A percentile compares a stretch with the other conserved stretches of the same genome.
These are phyloP conservation scores for Fusarium tupiense DNA, from an alignment of 2,329 filamentous ascomycete genomes.

Conservation along the genomic window DNA sequence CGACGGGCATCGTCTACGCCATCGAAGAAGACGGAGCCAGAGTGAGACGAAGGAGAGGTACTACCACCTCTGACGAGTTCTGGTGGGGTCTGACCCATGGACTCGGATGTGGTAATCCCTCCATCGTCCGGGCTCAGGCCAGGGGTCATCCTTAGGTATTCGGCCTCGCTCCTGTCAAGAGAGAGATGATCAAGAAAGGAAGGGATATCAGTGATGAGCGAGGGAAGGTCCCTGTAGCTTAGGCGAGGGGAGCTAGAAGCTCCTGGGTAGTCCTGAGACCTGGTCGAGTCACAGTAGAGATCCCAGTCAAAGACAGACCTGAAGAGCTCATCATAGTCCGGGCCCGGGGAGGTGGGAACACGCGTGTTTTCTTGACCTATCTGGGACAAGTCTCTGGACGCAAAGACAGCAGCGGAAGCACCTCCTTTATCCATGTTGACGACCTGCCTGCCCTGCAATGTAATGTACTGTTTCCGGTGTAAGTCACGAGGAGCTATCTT, in stretches of 20 bases:
- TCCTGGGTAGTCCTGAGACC: conserved; percentile 42
- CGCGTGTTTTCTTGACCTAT: conserved; percentile 51
- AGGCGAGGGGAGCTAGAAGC: conserved; percentile 44
- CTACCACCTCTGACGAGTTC: conserved; percentile 52
- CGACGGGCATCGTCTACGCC: conserved; percentile 45
- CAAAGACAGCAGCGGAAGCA: conserved; percentile 30
- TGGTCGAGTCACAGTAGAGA: conserved; percentile 48
- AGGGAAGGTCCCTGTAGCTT: conserved; percentile 45
- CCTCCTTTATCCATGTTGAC: conserved; percentile 51
- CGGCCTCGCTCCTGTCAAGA: conserved; percentile 45
- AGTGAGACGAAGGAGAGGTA: conserved; percentile 54
- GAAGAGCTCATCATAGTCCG: conserved; percentile 49
- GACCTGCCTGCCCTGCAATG: conserved; percentile 27
- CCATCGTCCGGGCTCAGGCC: conserved; percentile 48
- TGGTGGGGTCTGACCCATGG: conserved; percentile 51
- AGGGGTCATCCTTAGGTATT: conserved; percentile 49
- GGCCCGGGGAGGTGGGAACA: conserved; percentile 48
- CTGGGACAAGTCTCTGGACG: conserved; percentile 47
- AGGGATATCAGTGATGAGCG: conserved; percentile 50
- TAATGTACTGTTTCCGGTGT: conserved; percentile 46
- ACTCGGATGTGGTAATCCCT: conserved; percentile 47
- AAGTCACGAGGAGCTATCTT: conserved; percentile 52
- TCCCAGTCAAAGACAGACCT: conserved; percentile 52
- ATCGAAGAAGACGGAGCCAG: conserved; percentile 48
- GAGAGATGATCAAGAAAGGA: conserved; percentile 48